A percentile compares a stretch with the other conserved stretches of the same genome.
Evolutionary conservation across 257 asterid genomes (phyloP).

Genomic region (Solanum peruvianum): DNA sequence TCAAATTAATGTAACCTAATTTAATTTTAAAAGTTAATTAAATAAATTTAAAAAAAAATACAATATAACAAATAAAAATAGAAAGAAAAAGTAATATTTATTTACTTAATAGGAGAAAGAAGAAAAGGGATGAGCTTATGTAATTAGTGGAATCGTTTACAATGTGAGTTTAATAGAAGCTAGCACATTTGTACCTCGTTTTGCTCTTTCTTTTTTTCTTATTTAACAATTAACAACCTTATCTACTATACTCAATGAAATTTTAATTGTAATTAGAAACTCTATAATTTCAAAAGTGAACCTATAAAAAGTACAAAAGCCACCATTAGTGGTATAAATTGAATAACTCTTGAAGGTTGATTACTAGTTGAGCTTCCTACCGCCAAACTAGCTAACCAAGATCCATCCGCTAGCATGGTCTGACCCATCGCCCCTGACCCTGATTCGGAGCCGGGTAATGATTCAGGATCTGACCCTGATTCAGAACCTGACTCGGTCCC

Average conservation of each 20-base stretch:
- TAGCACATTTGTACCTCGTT: background rate
- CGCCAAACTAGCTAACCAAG: constrained; percentile 72
- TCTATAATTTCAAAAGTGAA: constrained; percentile 7
- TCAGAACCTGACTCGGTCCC: constrained; percentile 10
- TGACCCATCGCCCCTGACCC: constrained; percentile 24
- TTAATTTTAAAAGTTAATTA: too few relatives aligned
- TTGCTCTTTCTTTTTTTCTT: background rate
- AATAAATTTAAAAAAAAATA: too few relatives aligned
- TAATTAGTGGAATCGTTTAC: background rate
- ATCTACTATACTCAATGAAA: background rate
- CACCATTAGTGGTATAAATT: constrained; percentile 6
- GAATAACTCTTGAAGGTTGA: background rate
- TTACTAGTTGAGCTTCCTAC: constrained; percentile 33
- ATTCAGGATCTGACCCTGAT: constrained; percentile 5
- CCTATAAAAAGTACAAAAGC: constrained; percentile 10
- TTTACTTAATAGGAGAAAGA: background rate
- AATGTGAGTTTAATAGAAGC: background rate
- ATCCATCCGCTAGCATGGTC: constrained; percentile 50
- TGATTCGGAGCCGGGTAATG: constrained; percentile 11
- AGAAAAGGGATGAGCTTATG: background rate
- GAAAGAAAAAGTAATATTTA: too few relatives aligned
- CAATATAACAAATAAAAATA: too few relatives aligned
- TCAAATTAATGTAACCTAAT: too few relatives aligned
- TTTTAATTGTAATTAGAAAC: background rate
- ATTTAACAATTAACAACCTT: background rate